Evolutionary conservation across 805 yeast species (phyloP).

Genomic region (Suhomyces sp.): DNA sequence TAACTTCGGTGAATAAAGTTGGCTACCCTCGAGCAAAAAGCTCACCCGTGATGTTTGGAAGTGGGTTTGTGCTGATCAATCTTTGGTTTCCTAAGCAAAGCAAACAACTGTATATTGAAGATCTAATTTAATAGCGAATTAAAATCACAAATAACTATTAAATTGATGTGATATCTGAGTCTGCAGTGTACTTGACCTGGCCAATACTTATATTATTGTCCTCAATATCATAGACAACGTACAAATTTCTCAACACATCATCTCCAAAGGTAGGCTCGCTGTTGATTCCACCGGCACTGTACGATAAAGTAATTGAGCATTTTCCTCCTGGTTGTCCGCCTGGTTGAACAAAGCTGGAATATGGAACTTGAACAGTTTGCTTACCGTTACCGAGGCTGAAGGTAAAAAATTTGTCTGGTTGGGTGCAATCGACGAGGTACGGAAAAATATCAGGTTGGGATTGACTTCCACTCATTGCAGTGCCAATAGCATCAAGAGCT

Average conservation of each 20-base stretch:
- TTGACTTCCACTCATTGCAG: not conserved
- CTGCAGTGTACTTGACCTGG: conserved; percentile 15
- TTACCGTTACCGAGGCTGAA: conserved; percentile 4
- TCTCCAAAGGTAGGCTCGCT: conserved; percentile 43
- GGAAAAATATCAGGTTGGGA: not conserved
- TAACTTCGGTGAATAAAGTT: too few relatives aligned
- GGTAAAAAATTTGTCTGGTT: conserved; percentile 6
- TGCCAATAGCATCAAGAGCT: not conserved
- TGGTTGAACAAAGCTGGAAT: not conserved
- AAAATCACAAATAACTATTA: too few relatives aligned
- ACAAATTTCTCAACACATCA: conserved; percentile 49
- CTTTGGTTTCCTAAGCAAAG: too few relatives aligned
- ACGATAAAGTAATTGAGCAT: not conserved
- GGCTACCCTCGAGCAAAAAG: too few relatives aligned
- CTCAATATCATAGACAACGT: conserved; percentile 52
- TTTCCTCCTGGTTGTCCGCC: not conserved
- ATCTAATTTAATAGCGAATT: too few relatives aligned
- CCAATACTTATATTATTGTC: conserved; percentile 44
- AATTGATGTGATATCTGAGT: too few relatives aligned
- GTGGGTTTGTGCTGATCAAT: too few relatives aligned
- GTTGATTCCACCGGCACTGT: not conserved
- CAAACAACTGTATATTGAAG: too few relatives aligned
- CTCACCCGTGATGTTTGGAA: too few relatives aligned
- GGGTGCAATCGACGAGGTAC: conserved; percentile 1
- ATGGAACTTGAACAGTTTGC: conserved; percentile 2